Conservation (phyloP, 2,329 filamentous ascomycete species). For the Arthrobotrys conoides region DNA sequence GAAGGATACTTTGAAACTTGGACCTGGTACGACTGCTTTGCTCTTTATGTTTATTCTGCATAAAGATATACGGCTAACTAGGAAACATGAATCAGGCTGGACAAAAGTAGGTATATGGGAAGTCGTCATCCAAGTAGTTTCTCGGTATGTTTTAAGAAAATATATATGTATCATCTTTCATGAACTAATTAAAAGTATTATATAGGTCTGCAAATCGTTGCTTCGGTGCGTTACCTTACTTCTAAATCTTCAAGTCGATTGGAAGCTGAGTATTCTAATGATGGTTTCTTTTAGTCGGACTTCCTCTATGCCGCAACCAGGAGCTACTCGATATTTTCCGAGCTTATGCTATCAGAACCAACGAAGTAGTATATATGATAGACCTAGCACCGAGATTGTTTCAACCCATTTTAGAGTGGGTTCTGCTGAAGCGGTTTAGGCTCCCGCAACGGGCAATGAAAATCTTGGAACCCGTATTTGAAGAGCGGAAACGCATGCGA, state of each 20-base stretch:
- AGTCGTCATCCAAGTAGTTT: conserved; percentile 59
- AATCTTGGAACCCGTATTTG: conserved; percentile 33
- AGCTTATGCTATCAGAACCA: conserved; percentile 40
- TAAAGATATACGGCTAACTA: not conserved
- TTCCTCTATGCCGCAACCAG: conserved; percentile 61
- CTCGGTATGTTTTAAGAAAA: not conserved
- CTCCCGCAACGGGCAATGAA: conserved; percentile 31
- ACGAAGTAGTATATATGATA: conserved; percentile 34
- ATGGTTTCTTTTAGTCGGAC: conserved; percentile 35
- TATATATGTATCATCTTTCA: not conserved
- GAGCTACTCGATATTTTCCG: conserved; percentile 56
- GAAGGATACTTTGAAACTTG: conserved; percentile 57
- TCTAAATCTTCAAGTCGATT: no score
- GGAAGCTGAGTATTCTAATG: not conserved
- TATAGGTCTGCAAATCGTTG: conserved; percentile 57
- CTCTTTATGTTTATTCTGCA: not conserved
- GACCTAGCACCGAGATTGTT: conserved; percentile 55
- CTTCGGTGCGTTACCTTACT: conserved; percentile 26
- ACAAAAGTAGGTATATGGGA: conserved; percentile 58
- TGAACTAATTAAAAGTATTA: not conserved
- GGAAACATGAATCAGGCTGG: conserved; percentile 38
- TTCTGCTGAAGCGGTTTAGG: conserved; percentile 36
- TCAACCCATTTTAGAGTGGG: conserved; percentile 34
- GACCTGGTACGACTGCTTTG: conserved; percentile 24
- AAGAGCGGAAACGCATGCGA: conserved; percentile 10